A percentile compares a stretch with the other conserved stretches of the same genome.
These are phyloP conservation scores for Bryum argenteum DNA, from an alignment of 225 moss, liverwort and hornwort species.

Conservation along the genomic window DNA sequence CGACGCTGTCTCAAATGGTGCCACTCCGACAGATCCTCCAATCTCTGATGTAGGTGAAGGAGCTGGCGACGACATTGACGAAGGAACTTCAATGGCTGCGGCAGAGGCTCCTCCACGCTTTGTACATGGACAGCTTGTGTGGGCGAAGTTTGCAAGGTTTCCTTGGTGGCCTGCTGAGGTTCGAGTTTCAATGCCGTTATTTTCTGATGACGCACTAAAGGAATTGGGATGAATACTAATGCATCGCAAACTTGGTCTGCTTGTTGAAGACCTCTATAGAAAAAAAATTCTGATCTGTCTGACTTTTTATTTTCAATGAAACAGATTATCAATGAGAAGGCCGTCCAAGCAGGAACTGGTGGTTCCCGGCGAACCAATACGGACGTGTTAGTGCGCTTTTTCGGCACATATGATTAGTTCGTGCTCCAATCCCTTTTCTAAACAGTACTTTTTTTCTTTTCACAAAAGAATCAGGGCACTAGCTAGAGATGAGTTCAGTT, in stretches of 20 bases:
- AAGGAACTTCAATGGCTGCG: conserved; percentile 46
- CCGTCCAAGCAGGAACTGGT: conserved; percentile 68
- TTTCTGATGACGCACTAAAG: neutral
- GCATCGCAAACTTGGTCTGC: conserved; percentile 13
- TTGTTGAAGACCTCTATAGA: conserved; percentile 11
- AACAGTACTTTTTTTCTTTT: neutral
- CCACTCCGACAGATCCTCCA: conserved; percentile 34
- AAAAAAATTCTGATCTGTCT: neutral
- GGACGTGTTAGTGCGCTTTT: conserved; percentile 98
- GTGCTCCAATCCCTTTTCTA: conserved; percentile 51
- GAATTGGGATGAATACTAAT: conserved; percentile 10
- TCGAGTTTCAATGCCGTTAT: conserved; percentile 8
- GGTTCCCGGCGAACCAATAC: conserved; percentile 68
- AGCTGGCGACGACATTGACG: conserved; percentile 40
- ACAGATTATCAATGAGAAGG: conserved; percentile 75
- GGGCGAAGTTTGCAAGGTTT: conserved; percentile 98
- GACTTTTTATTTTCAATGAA: conserved; percentile 18
- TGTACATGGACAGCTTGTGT: conserved; percentile 79
- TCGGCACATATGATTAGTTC: conserved; percentile 99
- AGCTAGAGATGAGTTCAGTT: neutral
- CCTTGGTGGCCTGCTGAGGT: conserved; percentile 99
- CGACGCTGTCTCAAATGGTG: conserved; percentile 32
- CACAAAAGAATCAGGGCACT: neutral
- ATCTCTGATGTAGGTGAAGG: conserved; percentile 47
- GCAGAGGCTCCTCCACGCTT: conserved; percentile 47